Base-by-base conservation (phyloP, 176 grass and related monocot genomes). In the Areca catechu region DNA sequence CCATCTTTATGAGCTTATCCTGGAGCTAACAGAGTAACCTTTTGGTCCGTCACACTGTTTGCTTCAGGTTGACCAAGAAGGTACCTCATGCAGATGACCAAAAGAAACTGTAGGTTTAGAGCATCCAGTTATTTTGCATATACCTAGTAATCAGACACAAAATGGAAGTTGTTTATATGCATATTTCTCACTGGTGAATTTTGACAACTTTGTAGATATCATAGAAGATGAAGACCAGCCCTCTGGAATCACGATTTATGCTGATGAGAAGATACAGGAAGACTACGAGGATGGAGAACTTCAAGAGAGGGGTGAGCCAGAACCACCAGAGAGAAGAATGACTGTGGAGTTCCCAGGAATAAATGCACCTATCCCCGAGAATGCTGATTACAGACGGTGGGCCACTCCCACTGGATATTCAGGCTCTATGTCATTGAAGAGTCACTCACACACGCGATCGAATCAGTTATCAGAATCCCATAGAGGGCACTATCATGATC, bases 241-340 rank as follows among this genome's bases (percentile, higher is more conserved):
- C 50, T 98, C 93, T 67, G 87, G 93, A 75, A 92, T 98, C 67
- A 85, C 69, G 16, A 98, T 98, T 76, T 98, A 84, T 74, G 74
- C 61, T 61, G 87, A 89, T 20, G 50, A 71, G 58, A 83, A 88
- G 51, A 51, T 10, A 43, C 82, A 88, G 61, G 53, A 77, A 54
- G 83, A 89, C 16, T 67, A 68, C 0, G 93, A 98, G 74, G 92
- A 85, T 21, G 87, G 93, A 37, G 93, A 97, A 50, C 81, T 98
- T 59, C 76, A 66, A 50, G 87, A 84, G 51, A 62, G 72, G 56
- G 70, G 62, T 4, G 73, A 78, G 19, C 15, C 22, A 51, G 58
- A 71, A 49, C 58, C 83, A 4, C 72, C 73, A 55, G 57, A 50
- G 66, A 85, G 37, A 79, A 83, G 20, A 75, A 83, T 80, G 93